phyloP scores from a whole-genome alignment of 805 yeast species.

The Wickerhamomyces xylosicus region DNA sequence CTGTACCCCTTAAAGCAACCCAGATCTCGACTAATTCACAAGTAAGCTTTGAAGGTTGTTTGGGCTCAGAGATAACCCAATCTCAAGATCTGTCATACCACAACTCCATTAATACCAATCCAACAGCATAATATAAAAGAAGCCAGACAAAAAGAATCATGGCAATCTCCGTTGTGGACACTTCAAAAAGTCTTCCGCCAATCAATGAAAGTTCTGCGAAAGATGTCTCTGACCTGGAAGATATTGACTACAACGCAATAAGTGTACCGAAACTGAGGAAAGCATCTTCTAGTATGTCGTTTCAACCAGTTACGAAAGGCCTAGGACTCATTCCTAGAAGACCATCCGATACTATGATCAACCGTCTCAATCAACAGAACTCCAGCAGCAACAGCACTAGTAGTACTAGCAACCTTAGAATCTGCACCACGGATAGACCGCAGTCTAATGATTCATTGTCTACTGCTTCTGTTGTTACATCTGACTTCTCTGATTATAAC shows the following conservation, averaged over 20 bases:
- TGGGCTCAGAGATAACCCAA: no score
- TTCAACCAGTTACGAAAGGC: slow-evolving; percentile 8
- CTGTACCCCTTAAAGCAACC: no score
- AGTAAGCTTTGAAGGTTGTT: no score
- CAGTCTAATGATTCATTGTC: slow-evolving; percentile 20
- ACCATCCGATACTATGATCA: slow-evolving; percentile 17
- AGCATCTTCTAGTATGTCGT: slow-evolving; percentile 3
- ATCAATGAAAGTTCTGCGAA: background rate
- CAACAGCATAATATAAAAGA: background rate
- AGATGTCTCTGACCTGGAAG: slow-evolving; percentile 4
- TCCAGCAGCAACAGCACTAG: background rate
- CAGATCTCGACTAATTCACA: no score
- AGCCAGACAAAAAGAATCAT: background rate
- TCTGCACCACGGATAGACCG: slow-evolving; percentile 11
- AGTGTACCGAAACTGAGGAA: slow-evolving; percentile 4
- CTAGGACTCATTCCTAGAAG: slow-evolving; percentile 15
- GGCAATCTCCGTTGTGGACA: background rate
- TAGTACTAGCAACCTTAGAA: no score
- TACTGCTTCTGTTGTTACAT: slow-evolving; percentile 7
- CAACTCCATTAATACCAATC: no score
- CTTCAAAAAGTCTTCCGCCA: background rate
- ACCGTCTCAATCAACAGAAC: background rate
- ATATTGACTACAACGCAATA: slow-evolving; percentile 4
- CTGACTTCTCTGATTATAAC: slow-evolving; percentile 12
- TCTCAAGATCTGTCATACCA: no score